Evolutionary conservation across 371 early-diverging fungal genomes (phyloP).

Genomic region (Rhizopus stolonifer): DNA sequence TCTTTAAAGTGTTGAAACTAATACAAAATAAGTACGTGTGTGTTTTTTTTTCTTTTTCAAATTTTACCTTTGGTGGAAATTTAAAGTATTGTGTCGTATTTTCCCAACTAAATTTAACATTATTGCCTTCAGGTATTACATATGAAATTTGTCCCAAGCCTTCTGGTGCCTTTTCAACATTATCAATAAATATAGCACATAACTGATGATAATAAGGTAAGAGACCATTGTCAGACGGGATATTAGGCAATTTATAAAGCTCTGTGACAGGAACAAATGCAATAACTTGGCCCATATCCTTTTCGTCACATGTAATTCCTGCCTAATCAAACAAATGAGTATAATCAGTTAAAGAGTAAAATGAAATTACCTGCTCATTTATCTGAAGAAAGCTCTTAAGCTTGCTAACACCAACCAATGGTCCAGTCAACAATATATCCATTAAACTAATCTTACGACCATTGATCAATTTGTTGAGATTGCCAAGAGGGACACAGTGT

Average conservation of each 20-base stretch:
- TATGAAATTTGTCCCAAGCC: background rate
- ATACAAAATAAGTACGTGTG: too few species aligned
- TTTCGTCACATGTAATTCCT: slow-evolving; percentile 11
- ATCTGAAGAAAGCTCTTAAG: slow-evolving; percentile 17
- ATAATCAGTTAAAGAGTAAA: background rate
- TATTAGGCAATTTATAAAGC: slow-evolving; percentile 4
- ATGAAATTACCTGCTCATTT: slow-evolving; percentile 11
- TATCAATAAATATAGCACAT: slow-evolving; percentile 6
- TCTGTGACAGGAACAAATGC: slow-evolving; percentile 12
- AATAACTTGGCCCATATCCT: slow-evolving; percentile 4
- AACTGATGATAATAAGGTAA: background rate
- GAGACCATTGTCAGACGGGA: slow-evolving; percentile 3
- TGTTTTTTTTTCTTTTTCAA: too few species aligned
- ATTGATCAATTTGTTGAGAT: slow-evolving; percentile 1
- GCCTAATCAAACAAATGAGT: slow-evolving; percentile 1
- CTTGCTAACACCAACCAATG: slow-evolving; percentile 12
- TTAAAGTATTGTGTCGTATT: background rate
- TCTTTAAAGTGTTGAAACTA: slow-evolving; percentile 2
- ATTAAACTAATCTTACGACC: slow-evolving; percentile 4
- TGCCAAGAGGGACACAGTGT: slow-evolving; percentile 5
- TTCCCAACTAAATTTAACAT: slow-evolving; percentile 1
- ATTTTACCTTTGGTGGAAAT: slow-evolving; percentile 12
- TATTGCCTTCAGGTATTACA: background rate
- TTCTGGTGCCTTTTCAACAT: background rate
- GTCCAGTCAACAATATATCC: background rate